phyloP scores from a whole-genome alignment of 805 yeast genomes.

The Schizosaccharomyces octosporus region DNA sequence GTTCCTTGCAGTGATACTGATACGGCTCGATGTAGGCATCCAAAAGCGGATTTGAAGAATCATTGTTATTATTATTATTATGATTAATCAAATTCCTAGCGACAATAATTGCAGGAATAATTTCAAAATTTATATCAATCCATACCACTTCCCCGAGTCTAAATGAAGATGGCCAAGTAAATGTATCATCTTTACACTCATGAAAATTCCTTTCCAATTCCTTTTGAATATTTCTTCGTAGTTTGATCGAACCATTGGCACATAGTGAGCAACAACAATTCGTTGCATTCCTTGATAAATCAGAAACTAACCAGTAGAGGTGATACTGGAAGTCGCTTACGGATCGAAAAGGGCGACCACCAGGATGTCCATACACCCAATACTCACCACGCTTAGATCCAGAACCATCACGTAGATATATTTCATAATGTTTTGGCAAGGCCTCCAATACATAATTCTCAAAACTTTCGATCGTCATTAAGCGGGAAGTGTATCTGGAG shows the following conservation, averaged over 20 bases:
- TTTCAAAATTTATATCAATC: neutral
- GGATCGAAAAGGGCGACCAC: constrained; percentile 6
- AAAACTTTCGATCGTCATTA: neutral
- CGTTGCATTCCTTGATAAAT: neutral
- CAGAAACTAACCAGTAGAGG: constrained; percentile 3
- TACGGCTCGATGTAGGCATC: neutral
- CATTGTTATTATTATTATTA: neutral
- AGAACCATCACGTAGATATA: neutral
- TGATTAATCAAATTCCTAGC: neutral
- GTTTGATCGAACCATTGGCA: neutral
- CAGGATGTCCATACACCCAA: constrained; percentile 7
- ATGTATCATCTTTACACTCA: neutral
- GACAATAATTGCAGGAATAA: neutral
- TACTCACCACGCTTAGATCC: neutral
- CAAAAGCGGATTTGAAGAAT: neutral
- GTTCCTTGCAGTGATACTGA: neutral
- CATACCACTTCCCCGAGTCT: neutral
- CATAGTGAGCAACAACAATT: neutral
- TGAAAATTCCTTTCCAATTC: neutral
- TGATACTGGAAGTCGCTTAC: constrained; percentile 5
- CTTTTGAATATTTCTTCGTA: neutral
- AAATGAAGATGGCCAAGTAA: neutral
- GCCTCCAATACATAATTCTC: neutral
- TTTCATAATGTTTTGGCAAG: neutral
- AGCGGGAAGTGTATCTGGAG: neutral